A percentile compares a stretch with the other conserved stretches of the same genome.
Conservation (phyloP, 1,139 yeast species). For the Blastobotrys petasosporus region DNA sequence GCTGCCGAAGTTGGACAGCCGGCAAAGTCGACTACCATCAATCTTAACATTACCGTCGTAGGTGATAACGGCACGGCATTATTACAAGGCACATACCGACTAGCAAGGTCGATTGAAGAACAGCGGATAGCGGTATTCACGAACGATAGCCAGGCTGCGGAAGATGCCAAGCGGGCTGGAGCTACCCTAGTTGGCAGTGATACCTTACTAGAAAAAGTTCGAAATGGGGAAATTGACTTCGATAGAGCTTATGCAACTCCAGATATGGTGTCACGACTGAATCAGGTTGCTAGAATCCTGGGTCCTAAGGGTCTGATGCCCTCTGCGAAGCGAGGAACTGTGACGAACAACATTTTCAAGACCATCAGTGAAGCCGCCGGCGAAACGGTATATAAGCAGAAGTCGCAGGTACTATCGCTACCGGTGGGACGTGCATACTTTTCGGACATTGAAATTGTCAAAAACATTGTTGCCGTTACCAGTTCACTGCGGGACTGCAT, state of each 20-base stretch:
- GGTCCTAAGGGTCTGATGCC: slow-evolving; percentile 95
- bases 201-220: slow-evolving; percentile 60
- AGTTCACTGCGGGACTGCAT: slow-evolving; percentile 58
- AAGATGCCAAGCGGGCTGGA: slow-evolving; percentile 51
- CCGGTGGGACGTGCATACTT: slow-evolving; percentile 78
- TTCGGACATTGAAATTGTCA: slow-evolving; percentile 67
- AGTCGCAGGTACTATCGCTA: slow-evolving; percentile 47
- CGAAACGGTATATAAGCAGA: slow-evolving; percentile 66
- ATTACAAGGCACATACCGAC: slow-evolving; percentile 61
- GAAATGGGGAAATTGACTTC: slow-evolving; percentile 54
- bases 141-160: slow-evolving; percentile 45
- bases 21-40: slow-evolving; percentile 57
- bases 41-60: slow-evolving; percentile 60
- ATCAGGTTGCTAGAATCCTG: slow-evolving; percentile 63
- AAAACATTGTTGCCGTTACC: slow-evolving; percentile 66
- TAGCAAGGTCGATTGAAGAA: slow-evolving; percentile 71
- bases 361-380: slow-evolving; percentile 57
- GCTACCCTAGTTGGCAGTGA: slow-evolving; percentile 64
- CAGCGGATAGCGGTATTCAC: slow-evolving; percentile 64
- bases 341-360: slow-evolving; percentile 55
- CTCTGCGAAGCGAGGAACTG: slow-evolving; percentile 77
- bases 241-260: slow-evolving; percentile 85
- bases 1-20: slow-evolving; percentile 90
- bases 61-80: slow-evolving; percentile 78
- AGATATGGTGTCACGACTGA: slow-evolving; percentile 59